These are phyloP conservation scores for Scopulariopsis brevicaulis DNA, from an alignment of 2,329 filamentous ascomycete species.

Conservation along the genomic window DNA sequence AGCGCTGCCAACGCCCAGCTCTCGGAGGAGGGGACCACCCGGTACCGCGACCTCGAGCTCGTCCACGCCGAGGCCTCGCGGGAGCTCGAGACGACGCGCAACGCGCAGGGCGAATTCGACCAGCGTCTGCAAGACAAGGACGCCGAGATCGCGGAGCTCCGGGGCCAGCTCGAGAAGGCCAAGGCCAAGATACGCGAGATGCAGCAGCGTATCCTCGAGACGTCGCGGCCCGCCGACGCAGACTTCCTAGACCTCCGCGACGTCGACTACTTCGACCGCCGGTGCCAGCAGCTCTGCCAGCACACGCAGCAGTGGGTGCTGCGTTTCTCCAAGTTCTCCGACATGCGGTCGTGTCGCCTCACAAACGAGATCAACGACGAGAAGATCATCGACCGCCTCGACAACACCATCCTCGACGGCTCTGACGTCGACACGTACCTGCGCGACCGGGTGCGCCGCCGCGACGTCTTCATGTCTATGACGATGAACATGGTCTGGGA, in stretches of 20 bases:
- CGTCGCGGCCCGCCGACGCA: conserved; percentile 47
- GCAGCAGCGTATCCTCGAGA: conserved; percentile 41
- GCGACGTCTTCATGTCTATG: conserved; percentile 97
- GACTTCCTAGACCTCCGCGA: conserved; percentile 71
- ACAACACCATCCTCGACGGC: conserved; percentile 89
- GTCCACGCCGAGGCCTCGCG: conserved; percentile 54
- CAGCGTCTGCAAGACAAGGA: conserved; percentile 71
- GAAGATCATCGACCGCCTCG: conserved; percentile 85
- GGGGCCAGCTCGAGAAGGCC: conserved; percentile 65
- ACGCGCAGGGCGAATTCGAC: conserved; percentile 51
- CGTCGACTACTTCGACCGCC: conserved; percentile 90
- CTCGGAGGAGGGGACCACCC: conserved; percentile 62
- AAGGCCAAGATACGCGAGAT: conserved; percentile 45
- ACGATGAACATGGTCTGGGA: conserved; percentile 99
- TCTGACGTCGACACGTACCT: conserved; percentile 86
- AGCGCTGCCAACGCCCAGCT: conserved; percentile 68
- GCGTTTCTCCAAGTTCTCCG: conserved; percentile 95
- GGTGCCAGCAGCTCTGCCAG: conserved; percentile 88
- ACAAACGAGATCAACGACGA: conserved; percentile 81
- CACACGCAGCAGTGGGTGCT: conserved; percentile 97
- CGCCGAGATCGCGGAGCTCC: conserved; percentile 67
- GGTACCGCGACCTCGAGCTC: conserved; percentile 54
- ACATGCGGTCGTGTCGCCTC: conserved; percentile 75
- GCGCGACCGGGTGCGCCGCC: conserved; percentile 72
- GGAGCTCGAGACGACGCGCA: conserved; percentile 59